These are phyloP conservation scores for Aspergillus puulaauensis DNA, from an alignment of 2,329 filamentous ascomycete genomes.

Conservation along the genomic window DNA sequence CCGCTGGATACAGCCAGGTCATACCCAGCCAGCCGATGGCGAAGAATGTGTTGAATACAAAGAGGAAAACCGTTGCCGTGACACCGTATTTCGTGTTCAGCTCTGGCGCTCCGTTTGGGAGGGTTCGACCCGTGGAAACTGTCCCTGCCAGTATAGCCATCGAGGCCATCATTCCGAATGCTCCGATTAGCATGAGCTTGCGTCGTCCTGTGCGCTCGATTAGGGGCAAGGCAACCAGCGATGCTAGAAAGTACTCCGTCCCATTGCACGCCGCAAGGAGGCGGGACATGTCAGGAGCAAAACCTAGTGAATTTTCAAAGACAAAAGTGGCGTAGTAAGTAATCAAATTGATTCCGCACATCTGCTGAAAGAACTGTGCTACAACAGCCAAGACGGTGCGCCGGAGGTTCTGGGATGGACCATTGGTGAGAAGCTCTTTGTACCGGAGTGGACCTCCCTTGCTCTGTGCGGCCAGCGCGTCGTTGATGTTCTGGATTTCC, in stretches of 20 bases:
- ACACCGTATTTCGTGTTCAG: too few species aligned
- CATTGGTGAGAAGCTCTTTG: neutral
- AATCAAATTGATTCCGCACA: neutral
- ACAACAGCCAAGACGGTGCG: neutral
- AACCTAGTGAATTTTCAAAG: neutral
- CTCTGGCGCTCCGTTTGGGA: too few species aligned
- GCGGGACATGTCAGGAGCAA: neutral
- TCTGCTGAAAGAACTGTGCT: neutral
- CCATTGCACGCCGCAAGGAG: neutral
- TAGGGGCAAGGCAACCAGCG: neutral
- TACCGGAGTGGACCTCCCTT: neutral
- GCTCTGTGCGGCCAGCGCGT: neutral
- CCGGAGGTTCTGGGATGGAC: neutral
- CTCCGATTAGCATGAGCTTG: neutral
- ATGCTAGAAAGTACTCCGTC: neutral
- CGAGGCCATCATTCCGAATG: neutral
- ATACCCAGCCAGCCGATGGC: conserved; percentile 52
- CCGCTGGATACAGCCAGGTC: conserved; percentile 52
- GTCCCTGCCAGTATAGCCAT: neutral
- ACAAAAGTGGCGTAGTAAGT: neutral
- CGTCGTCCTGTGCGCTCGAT: neutral
- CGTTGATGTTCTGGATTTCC: neutral
- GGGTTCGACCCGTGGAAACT: neutral
- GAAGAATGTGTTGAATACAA: conserved; percentile 18
- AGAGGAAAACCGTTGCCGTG: conserved; percentile 29